Percentiles rank a stretch among this genome's conserved stretches.
Conservation (phyloP, 441 rosid species). For the Populus trichocarpa region DNA sequence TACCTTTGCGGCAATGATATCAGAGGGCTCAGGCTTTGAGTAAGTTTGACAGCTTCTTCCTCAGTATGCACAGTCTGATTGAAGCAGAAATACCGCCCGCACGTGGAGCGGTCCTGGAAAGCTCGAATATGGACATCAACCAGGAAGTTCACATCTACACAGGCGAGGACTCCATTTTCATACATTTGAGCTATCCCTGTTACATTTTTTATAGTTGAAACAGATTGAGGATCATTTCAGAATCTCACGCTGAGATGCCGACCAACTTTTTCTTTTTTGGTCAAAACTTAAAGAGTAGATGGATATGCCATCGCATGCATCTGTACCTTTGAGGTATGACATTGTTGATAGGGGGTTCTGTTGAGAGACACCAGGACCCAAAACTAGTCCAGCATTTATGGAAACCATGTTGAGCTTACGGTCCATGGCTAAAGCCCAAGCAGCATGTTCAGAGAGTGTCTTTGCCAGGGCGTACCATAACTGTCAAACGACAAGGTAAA, state of each 20-base stretch:
- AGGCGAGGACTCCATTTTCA: constrained; percentile 69
- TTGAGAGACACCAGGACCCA: constrained; percentile 65
- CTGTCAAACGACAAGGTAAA: constrained; percentile 26
- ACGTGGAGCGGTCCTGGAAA: constrained; percentile 55
- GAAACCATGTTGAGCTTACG: constrained; percentile 76
- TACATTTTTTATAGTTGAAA: not conserved
- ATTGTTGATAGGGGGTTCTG: constrained; percentile 60
- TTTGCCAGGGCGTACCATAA: constrained; percentile 77
- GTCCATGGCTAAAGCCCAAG: constrained; percentile 95
- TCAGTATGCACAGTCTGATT: constrained; percentile 55
- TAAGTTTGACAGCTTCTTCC: constrained; percentile 59
- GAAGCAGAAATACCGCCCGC: constrained; percentile 80
- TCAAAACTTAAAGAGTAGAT: not conserved
- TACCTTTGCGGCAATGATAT: constrained; percentile 46
- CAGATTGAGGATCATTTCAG: not conserved
- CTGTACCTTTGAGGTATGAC: constrained; percentile 77
- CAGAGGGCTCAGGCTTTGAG: constrained; percentile 54
- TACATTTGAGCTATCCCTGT: constrained; percentile 81
- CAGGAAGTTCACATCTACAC: constrained; percentile 50
- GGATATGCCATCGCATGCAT: not conserved
- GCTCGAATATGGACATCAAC: constrained; percentile 69
- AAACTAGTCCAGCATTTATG: constrained; percentile 62
- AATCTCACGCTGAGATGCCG: not conserved
- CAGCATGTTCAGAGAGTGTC: constrained; percentile 73
- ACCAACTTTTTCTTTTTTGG: not conserved